Percentiles rank a stretch among this genome's conserved stretches.
Conservation (phyloP, 495 filamentous ascomycete species). For the Schizothecium vesticola region DNA sequence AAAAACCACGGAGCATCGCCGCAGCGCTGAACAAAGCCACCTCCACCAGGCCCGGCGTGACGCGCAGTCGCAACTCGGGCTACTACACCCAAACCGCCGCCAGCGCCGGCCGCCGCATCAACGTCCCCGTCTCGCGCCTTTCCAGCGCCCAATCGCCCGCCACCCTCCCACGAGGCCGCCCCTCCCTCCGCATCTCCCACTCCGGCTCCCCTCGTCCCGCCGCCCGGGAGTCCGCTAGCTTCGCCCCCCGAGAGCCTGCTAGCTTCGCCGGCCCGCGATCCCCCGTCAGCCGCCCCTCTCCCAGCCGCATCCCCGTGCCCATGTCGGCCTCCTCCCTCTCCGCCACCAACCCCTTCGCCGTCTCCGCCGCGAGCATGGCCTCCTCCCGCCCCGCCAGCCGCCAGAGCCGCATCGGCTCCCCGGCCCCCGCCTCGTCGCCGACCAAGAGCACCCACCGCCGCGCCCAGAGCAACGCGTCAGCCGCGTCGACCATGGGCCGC, state of each 20-base stretch:
- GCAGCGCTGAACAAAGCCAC: constrained; percentile 13
- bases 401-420: constrained; percentile 12
- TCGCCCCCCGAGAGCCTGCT: constrained; percentile 41
- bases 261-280: constrained; percentile 49
- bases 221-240: constrained; percentile 44
- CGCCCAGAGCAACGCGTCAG: constrained; percentile 31
- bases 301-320: constrained; percentile 39
- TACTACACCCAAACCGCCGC: constrained; percentile 19
- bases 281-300: constrained; percentile 19
- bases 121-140: constrained; percentile 33
- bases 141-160: constrained; percentile 17
- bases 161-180: constrained; percentile 19
- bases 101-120: constrained; percentile 32
- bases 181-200: constrained; percentile 37
- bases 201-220: constrained; percentile 39
- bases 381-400: constrained; percentile 31
- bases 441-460: constrained; percentile 29
- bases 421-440: constrained; percentile 13
- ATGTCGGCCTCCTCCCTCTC: neutral
- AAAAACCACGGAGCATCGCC: constrained; percentile 15
- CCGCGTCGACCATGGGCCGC: constrained; percentile 18
- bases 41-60: constrained; percentile 2
- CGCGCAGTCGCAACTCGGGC: constrained; percentile 2
- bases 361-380: constrained; percentile 8
- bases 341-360: constrained; percentile 17